Evolutionary conservation across 306 rosid genomes (phyloP).

Genomic region (Fagus crenata): DNA sequence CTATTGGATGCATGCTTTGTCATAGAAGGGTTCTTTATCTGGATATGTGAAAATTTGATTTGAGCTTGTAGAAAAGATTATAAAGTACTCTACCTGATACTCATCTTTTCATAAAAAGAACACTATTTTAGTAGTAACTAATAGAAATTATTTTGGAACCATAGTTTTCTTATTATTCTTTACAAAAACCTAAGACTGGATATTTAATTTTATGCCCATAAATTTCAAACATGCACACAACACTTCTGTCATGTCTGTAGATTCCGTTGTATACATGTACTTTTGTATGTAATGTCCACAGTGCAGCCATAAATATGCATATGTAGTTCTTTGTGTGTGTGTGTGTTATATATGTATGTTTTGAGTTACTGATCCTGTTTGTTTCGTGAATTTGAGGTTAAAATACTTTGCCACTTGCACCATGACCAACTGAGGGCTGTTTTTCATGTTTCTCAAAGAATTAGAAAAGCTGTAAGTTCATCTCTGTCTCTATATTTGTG

Average conservation of each 20-base stretch:
- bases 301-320: not conserved
- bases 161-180: not conserved
- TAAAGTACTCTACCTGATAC: not conserved
- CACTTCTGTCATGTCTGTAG: not conserved
- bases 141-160: too few species aligned
- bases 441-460: slow-evolving; percentile 80
- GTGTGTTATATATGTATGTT: slow-evolving; percentile 10
- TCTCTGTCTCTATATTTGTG: not conserved
- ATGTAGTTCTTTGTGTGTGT: not conserved
- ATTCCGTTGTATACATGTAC: not conserved
- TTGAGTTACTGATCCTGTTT: slow-evolving; percentile 27
- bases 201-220: not conserved
- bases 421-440: slow-evolving; percentile 92
- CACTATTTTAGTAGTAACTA: too few species aligned
- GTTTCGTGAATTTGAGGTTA: slow-evolving; percentile 56
- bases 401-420: slow-evolving; percentile 79
- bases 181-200: not conserved
- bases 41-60: slow-evolving; percentile 4
- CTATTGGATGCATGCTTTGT: not conserved
- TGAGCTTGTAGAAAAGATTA: not conserved
- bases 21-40: not conserved
- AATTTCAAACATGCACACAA: not conserved
- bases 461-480: slow-evolving; percentile 82
- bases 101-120: not conserved
- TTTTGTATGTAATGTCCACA: not conserved